Percentiles rank a stretch among this genome's conserved stretches.
Evolutionary conservation across 1,284 basidiomycete genomes (phyloP).

Genomic region (Earliella scabrosa): DNA sequence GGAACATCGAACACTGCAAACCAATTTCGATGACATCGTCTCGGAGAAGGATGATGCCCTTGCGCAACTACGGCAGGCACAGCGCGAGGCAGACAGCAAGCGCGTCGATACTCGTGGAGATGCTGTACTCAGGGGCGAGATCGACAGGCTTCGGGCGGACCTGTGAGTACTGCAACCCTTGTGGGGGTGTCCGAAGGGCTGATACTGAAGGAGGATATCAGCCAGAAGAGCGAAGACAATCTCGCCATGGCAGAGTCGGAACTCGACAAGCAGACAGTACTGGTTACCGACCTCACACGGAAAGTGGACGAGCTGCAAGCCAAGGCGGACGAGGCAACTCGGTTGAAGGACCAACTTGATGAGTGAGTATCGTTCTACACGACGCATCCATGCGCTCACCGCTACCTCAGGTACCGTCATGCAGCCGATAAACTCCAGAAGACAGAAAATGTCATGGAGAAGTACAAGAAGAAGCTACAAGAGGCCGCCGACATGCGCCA

Average conservation of each 20-base stretch:
- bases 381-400: background rate
- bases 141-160: conserved; percentile 78
- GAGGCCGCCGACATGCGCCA: conserved; percentile 89
- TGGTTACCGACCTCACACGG: conserved; percentile 75
- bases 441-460: conserved; percentile 97
- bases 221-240: conserved; percentile 90
- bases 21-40: conserved; percentile 66
- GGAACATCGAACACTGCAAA: conserved; percentile 76
- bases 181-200: conserved; percentile 8
- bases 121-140: conserved; percentile 73
- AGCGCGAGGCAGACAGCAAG: conserved; percentile 57
- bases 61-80: conserved; percentile 58
- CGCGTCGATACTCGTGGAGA: conserved; percentile 71
- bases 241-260: conserved; percentile 80
- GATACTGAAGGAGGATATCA: conserved; percentile 44
- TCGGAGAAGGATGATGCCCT: conserved; percentile 77
- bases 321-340: conserved; percentile 76
- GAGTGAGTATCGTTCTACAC: conserved; percentile 60
- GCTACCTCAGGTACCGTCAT: conserved; percentile 72
- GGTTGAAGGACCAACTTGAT: conserved; percentile 92
- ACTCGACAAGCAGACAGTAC: conserved; percentile 73
- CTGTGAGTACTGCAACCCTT: conserved; percentile 64
- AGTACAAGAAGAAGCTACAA: conserved; percentile 98
- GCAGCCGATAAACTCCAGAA: conserved; percentile 91
- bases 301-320: conserved; percentile 84